These are phyloP conservation scores for Ustilago tritici DNA, from an alignment of 1,284 basidiomycete species.

Conservation along the genomic window DNA sequence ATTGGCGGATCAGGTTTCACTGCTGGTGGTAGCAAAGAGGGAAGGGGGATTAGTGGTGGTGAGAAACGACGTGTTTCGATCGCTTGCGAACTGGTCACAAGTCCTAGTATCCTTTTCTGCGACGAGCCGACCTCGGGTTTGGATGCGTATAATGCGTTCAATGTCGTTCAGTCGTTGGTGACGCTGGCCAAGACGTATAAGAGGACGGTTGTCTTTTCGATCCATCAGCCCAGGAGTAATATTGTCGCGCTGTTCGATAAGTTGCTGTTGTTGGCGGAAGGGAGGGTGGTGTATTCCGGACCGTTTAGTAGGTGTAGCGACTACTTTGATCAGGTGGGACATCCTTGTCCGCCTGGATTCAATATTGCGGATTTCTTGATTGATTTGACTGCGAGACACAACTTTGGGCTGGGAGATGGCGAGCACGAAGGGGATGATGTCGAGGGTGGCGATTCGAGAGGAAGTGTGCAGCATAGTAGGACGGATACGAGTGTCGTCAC, in stretches of 20 bases:
- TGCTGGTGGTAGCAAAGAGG: conserved; percentile 81
- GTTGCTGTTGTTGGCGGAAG: conserved; percentile 82
- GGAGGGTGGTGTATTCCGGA: conserved; percentile 80
- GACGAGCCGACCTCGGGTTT: conserved; percentile 93
- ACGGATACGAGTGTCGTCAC: conserved; percentile 39
- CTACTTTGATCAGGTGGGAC: conserved; percentile 83
- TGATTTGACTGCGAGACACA: conserved; percentile 51
- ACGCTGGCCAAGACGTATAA: conserved; percentile 88
- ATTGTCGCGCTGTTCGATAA: conserved; percentile 96
- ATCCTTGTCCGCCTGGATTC: conserved; percentile 91
- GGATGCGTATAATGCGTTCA: conserved; percentile 94
- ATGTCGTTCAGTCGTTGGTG: conserved; percentile 89
- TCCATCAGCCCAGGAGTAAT: conserved; percentile 97
- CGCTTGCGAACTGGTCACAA: conserved; percentile 97
- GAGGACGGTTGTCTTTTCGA: conserved; percentile 95
- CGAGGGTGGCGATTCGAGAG: conserved; percentile 15
- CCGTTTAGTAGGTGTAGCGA: conserved; percentile 79
- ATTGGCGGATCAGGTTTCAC: conserved; percentile 78
- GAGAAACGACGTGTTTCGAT: conserved; percentile 75
- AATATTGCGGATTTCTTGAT: conserved; percentile 84
- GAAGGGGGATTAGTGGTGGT: conserved; percentile 72
- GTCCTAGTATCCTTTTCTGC: conserved; percentile 92
- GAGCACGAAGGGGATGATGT: conserved; percentile 17
- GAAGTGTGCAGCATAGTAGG: conserved; percentile 12
- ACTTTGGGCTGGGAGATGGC: neutral